phyloP scores from a whole-genome alignment of 164 flowering plant species.

The Protea cynaroides region DNA sequence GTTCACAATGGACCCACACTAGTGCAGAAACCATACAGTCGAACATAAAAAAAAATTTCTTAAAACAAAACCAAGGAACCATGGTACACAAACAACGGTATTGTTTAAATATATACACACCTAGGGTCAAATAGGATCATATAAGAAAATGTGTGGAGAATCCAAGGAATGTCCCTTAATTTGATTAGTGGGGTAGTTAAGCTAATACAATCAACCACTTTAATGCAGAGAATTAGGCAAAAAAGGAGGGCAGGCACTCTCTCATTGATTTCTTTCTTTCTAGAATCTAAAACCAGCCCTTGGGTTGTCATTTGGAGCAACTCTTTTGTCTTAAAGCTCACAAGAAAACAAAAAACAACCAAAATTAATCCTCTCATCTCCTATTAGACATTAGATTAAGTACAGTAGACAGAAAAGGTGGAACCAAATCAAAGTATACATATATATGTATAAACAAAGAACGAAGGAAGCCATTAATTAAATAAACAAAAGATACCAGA shows the following conservation, averaged over 20 bases:
- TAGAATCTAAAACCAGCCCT: neutral
- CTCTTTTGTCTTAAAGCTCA: constrained; percentile 15
- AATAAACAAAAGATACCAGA: too few relatives aligned
- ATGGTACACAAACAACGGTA: too few relatives aligned
- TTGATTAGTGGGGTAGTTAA: neutral
- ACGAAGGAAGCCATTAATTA: neutral
- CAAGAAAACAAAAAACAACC: constrained; percentile 13
- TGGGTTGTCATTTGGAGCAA: neutral
- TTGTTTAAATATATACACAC: too few relatives aligned
- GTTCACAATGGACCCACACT: too few relatives aligned
- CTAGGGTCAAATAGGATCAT: too few relatives aligned
- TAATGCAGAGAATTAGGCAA: neutral
- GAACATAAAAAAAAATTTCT: too few relatives aligned
- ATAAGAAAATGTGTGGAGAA: too few relatives aligned
- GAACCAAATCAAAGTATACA: neutral
- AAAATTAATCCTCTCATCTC: neutral
- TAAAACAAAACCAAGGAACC: too few relatives aligned
- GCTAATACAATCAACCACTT: neutral
- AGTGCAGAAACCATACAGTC: too few relatives aligned
- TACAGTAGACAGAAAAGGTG: neutral
- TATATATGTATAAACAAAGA: neutral
- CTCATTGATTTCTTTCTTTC: neutral
- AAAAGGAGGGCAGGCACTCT: neutral
- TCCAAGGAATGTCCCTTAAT: neutral
- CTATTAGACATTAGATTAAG: too few relatives aligned